Evolutionary conservation across 768 basidiomycete genomes (phyloP).

Genomic region (Suillus cothurnatus): DNA sequence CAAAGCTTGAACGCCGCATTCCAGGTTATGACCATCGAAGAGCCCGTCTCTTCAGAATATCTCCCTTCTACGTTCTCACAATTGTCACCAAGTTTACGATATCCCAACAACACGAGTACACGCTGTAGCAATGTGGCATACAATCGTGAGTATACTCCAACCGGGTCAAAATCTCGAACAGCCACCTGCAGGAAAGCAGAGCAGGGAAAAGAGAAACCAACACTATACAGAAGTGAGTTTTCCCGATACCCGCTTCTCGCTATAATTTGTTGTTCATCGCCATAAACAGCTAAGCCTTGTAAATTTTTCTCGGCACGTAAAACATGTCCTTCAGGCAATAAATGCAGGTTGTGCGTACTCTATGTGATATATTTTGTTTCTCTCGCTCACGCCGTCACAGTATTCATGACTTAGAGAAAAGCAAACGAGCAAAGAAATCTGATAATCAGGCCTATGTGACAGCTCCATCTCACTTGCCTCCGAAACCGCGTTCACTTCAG

Average conservation of each 20-base stretch:
- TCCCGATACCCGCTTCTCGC: background rate
- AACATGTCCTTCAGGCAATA: slow-evolving; percentile 53
- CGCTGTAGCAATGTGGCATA: background rate
- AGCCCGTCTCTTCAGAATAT: background rate
- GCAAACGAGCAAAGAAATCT: background rate
- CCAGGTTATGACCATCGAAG: background rate
- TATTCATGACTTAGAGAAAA: slow-evolving; percentile 42
- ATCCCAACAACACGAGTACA: background rate
- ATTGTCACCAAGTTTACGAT: background rate
- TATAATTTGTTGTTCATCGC: background rate
- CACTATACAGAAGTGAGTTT: slow-evolving; percentile 33
- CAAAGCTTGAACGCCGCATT: background rate
- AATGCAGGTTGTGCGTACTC: slow-evolving; percentile 59
- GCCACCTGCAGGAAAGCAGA: slow-evolving; percentile 16
- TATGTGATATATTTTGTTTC: too few species aligned
- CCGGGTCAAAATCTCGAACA: background rate
- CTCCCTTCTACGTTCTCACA: background rate
- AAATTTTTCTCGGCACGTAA: slow-evolving; percentile 51
- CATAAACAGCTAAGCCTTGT: slow-evolving; percentile 57
- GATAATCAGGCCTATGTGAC: slow-evolving; percentile 11
- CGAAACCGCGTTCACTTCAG: slow-evolving; percentile 17
- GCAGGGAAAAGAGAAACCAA: slow-evolving; percentile 20
- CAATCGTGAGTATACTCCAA: background rate
- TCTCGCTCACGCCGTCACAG: slow-evolving; percentile 30
- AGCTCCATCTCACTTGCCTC: slow-evolving; percentile 30